Evolutionary conservation across 176 grass and related monocot genomes (phyloP).

Genomic region (Avena insularis): DNA sequence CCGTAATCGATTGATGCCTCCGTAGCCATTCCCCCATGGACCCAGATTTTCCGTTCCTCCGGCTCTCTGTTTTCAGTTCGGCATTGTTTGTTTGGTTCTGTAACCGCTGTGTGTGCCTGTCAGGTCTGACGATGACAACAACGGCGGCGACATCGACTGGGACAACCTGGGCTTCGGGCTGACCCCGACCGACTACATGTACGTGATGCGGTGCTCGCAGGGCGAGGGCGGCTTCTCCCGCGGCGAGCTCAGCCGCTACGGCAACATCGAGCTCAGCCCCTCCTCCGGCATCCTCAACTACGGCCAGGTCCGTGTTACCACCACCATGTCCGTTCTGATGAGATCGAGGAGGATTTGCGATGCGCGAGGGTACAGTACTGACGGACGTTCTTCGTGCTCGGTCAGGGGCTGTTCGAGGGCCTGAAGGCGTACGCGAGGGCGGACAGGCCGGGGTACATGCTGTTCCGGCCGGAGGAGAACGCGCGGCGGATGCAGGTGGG

Average conservation of each 20-base stretch:
- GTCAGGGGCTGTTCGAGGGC: slow-evolving; percentile 77
- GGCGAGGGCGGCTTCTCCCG: slow-evolving; percentile 45
- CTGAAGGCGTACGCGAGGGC: slow-evolving; percentile 73
- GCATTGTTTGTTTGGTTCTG: background rate
- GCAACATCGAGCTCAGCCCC: slow-evolving; percentile 94
- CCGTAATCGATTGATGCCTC: background rate
- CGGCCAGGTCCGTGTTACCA: slow-evolving; percentile 41
- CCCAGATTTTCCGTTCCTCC: background rate
- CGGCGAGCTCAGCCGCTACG: slow-evolving; percentile 78
- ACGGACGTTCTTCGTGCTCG: no score
- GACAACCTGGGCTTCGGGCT: slow-evolving; percentile 82
- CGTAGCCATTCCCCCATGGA: background rate
- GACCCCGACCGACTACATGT: slow-evolving; percentile 87
- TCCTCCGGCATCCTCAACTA: slow-evolving; percentile 92
- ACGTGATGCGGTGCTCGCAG: slow-evolving; percentile 67
- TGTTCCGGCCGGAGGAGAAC: slow-evolving; percentile 94
- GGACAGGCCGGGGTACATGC: slow-evolving; percentile 53
- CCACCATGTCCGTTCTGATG: no score
- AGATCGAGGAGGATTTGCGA: no score
- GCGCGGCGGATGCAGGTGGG: slow-evolving; percentile 78
- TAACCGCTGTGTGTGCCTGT: background rate
- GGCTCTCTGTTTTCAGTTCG: background rate
- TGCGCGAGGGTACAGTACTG: no score
- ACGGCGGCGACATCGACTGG: slow-evolving; percentile 72
- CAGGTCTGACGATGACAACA: slow-evolving; percentile 77